Base-by-base conservation (phyloP, 192 early-diverging fungal genomes). In the Backusella liffmaniae region DNA sequence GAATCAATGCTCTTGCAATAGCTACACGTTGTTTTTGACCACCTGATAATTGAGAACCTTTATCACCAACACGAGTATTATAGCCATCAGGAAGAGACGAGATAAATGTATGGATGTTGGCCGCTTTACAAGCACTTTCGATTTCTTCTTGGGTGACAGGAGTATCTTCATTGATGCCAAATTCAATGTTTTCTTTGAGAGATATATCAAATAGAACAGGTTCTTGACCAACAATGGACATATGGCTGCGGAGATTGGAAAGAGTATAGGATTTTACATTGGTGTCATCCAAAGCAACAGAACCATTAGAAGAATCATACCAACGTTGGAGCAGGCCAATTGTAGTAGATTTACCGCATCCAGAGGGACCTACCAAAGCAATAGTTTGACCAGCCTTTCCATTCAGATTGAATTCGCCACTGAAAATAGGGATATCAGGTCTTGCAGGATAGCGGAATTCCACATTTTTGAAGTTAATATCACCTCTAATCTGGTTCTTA, bases 141-240 rank as follows among this genome's bases (percentile, higher is more conserved):
- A 94, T 84, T 70, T 92, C 87, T 42, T 82, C 75, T 67, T 88
- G 80, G 2, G 92, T 81, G 5, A 79, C 77, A 21, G 79, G 76
- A 3, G 23, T 56, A 18, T 79, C 82, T 4, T 77, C 80, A 15
- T 86, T 83, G 0, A 84, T 76, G 30, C 90, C 92, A 79, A 94
- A 97, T 8, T 84, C 84, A 72, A 98, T 97, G 88, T 98, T 98
- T 21, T 97, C 95, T 37, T 86, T 86, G 72, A 98, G 91, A 21
- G 91, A 87, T 79, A 94, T 84, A 83, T 96, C 94, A 80, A 97
- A 97, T 49, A 98, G 80, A 68, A 94, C 90, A 7, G 97, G 97
- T 85, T 97, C 96, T 80, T 98, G 97, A 30, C 92, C 91, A 12
- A 98, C 97, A n/a, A 98, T 81, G 13, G 94, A 92, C 86, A 97